phyloP scores from a whole-genome alignment of 306 rosid species.

The Aeschynomene evenia region DNA sequence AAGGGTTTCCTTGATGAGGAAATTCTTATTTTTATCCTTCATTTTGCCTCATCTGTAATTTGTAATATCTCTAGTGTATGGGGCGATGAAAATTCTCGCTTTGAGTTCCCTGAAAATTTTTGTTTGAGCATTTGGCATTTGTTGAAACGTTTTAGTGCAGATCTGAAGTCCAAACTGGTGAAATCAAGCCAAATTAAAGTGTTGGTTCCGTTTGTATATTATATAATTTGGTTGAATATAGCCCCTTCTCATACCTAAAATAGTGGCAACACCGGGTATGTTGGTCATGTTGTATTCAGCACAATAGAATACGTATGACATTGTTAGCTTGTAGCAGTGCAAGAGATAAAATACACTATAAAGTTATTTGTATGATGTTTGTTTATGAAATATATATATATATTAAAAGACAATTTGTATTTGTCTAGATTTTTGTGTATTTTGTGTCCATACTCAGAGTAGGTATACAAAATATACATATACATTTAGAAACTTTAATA shows the following conservation, averaged over 20 bases:
- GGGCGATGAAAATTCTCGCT: not conserved
- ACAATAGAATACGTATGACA: no score
- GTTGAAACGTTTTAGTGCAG: not conserved
- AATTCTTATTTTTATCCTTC: constrained; percentile 13
- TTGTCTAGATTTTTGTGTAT: no score
- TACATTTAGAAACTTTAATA: no score
- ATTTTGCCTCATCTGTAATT: constrained; percentile 1
- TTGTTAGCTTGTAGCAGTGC: no score
- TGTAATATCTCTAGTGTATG: constrained; percentile 15
- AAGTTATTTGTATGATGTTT: no score
- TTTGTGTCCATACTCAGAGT: no score
- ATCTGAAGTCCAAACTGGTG: not conserved
- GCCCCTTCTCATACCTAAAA: not conserved
- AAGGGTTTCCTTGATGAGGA: constrained; percentile 9
- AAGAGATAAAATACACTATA: no score
- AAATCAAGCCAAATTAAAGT: not conserved
- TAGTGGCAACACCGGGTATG: not conserved
- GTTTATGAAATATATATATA: no score
- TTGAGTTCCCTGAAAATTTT: not conserved
- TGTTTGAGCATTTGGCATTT: not conserved
- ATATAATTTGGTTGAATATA: not conserved
- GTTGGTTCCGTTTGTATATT: not conserved
- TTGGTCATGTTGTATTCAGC: no score
- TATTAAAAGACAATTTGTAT: no score
- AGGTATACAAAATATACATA: no score